Evolutionary conservation across 768 basidiomycete genomes (phyloP), one percentile per base, ranked within the genome.

Genomic region (Rhodotorula graminis): DNA sequence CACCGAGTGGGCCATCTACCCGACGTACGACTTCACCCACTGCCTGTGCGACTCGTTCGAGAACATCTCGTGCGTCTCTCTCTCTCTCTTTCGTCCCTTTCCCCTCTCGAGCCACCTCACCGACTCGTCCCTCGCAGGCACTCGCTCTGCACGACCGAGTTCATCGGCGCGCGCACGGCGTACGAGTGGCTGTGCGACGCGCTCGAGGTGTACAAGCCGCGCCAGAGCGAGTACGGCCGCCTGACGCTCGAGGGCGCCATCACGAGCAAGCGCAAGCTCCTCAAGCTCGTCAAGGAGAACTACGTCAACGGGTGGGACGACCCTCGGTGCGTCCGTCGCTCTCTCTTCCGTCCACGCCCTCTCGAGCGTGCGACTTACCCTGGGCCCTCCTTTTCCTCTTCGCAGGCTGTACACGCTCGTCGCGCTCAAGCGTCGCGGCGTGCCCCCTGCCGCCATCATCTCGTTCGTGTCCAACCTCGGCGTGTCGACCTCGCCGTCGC

Each of bases 111-210:
- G 29, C 46, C 62, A n/a, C n/a, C n/a, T n/a, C n/a, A n/a, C 44
- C 18, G 9, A 9, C 5, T 47, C 47, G 47, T 23, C 50, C 5
- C 58, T 3, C 40, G 25, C 70, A 98, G 95, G 37, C 96, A 99
- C 83, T 98, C 96, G 1, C 85, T 99, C 12, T 99, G 96, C 79
- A 99, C 96, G 1, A 88, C 87, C 52, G 96, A 99, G 81, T 99
- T 99, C 81, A 89, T 98, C 77, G 88, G 89, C 31, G 93, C 96
- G 5, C 90, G 96, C 66, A 91, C 93, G 79, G 96, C 96, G 0
- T 98, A 99, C 80, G 96, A 99, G 79, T 99, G 96, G 96, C 86
- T 99, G 21, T 99, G 96, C 78, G 95, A 99, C 80, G 92, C 91
- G 6, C 84, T 98, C n/a, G 91, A 91, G 72, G 89, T 98, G 5